Conservation (phyloP, 257 asterid species). For the Mitragyna speciosa region DNA sequence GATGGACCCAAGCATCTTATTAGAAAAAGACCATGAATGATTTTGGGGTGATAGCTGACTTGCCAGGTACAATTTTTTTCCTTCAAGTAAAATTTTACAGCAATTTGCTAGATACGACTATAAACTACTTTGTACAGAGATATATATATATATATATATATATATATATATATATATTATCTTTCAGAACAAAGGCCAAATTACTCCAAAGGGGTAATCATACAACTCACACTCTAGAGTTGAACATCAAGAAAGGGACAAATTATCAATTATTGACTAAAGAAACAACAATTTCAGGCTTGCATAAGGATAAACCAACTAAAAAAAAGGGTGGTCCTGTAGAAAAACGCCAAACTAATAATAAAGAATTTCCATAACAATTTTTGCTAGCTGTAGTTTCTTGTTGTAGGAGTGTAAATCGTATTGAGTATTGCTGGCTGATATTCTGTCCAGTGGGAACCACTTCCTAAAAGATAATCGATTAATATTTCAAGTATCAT, state of each 20-base stretch:
- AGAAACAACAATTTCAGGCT: neutral
- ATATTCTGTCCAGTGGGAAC: neutral
- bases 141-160: too few relatives aligned
- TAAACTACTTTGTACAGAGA: too few relatives aligned
- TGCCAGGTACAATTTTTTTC: too few relatives aligned
- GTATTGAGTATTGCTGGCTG: neutral
- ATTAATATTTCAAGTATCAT: neutral
- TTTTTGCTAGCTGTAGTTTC: neutral
- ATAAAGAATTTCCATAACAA: too few relatives aligned
- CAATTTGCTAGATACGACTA: too few relatives aligned
- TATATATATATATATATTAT: too few relatives aligned
- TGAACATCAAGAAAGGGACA: neutral
- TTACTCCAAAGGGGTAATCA: neutral
- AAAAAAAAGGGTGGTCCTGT: neutral
- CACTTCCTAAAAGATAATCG: neutral
- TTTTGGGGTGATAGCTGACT: too few relatives aligned
- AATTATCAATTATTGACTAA: neutral
- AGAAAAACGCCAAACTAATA: neutral
- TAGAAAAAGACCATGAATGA: too few relatives aligned
- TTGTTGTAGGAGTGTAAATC: neutral
- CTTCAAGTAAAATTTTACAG: too few relatives aligned
- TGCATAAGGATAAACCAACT: neutral
- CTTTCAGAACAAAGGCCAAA: neutral
- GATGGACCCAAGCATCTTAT: too few relatives aligned
- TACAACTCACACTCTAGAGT: neutral